Evolutionary conservation across 2,329 filamentous ascomycete species (phyloP), one percentile per base, ranked within the genome.

Genomic region (Aspergillus clavatus): DNA sequence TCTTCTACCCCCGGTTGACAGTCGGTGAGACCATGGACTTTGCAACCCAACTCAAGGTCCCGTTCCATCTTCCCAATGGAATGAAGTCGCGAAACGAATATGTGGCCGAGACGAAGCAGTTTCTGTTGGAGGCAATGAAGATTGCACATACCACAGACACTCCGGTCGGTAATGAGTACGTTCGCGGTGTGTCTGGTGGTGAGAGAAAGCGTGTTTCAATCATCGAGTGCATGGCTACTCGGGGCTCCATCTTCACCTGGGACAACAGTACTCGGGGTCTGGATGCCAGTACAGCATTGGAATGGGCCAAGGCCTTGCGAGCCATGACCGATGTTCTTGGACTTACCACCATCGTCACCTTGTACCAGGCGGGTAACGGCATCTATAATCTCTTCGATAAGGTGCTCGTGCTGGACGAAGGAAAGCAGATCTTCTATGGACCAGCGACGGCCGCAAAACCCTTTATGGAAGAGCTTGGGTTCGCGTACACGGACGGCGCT

Each of bases 381-480:
- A 83, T 85, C 46, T 84, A 83, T 59, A 68, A 82, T 28, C 72
- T 80, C 0, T 84, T 85, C 58, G 81, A 85, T 59, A 85, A 84
- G 56, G 80, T 83, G 0, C 69, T 84, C 0, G 74, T 85, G 3
- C 71, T 85, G 3, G 80, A 84, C 36, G 73, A 78, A 41, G 82
- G 82, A 38, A 78, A 79, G 47, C 65, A 86, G 53, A 74, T 84
- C 36, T 86, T 76, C 66, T 86, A 83, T 53, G 83, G 83, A 0
- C 75, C 81, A 0, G 67, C 72, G 41, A 66, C 72, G 4, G 71
- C 80, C 40, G 83, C 83, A 0, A 67, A 72, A 6, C 77, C 79
- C 1, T 86, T 82, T 55, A 82, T 86, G 74, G 80, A 84, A 53
- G 64, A 71, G 0, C 63, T 83, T 2, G 83, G 83, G 0, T 86